phyloP scores from a whole-genome alignment of 2,329 filamentous ascomycete genomes.

The Aspergillus intermedius region DNA sequence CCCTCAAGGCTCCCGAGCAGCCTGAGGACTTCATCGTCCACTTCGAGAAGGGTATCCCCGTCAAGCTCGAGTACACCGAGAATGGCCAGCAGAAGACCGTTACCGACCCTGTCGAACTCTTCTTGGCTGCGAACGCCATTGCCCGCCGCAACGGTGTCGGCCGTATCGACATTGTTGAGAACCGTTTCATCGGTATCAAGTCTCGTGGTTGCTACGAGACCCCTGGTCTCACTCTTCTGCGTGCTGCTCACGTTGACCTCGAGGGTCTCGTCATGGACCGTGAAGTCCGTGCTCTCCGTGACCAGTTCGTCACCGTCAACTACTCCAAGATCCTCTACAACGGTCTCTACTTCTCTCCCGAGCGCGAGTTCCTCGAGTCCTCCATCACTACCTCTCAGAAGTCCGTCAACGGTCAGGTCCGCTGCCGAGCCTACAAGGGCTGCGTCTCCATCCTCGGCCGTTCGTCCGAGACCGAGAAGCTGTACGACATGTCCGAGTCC shows the following conservation, averaged over 20 bases:
- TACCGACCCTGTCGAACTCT: conserved; percentile 66
- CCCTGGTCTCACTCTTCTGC: conserved; percentile 28
- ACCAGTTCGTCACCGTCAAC: conserved; percentile 63
- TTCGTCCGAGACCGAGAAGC: conserved; percentile 61
- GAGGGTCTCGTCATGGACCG: conserved; percentile 60
- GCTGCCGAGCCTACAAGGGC: conserved; percentile 63
- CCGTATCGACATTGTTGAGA: conserved; percentile 77
- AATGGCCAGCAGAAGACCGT: conserved; percentile 48
- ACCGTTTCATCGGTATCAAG: conserved; percentile 74
- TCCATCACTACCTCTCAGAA: conserved; percentile 19
- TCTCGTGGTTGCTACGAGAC: conserved; percentile 72
- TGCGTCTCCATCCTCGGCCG: conserved; percentile 44
- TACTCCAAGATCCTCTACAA: conserved; percentile 54
- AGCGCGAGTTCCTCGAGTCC: conserved; percentile 62
- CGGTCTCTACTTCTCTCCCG: conserved; percentile 61
- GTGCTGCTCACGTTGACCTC: conserved; percentile 33
- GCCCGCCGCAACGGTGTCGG: conserved; percentile 68
- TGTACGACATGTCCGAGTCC: conserved; percentile 60
- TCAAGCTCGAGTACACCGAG: conserved; percentile 56
- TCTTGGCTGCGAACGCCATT: conserved; percentile 64
- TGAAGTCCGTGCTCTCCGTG: conserved; percentile 61
- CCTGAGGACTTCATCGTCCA: conserved; percentile 64
- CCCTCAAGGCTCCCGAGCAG: conserved; percentile 61
- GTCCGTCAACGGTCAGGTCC: conserved; percentile 56
- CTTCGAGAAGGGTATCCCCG: conserved; percentile 70